Evolutionary conservation across 495 filamentous ascomycete genomes (phyloP), one percentile per base, ranked within the genome.

Genomic region (Collariella sp.): DNA sequence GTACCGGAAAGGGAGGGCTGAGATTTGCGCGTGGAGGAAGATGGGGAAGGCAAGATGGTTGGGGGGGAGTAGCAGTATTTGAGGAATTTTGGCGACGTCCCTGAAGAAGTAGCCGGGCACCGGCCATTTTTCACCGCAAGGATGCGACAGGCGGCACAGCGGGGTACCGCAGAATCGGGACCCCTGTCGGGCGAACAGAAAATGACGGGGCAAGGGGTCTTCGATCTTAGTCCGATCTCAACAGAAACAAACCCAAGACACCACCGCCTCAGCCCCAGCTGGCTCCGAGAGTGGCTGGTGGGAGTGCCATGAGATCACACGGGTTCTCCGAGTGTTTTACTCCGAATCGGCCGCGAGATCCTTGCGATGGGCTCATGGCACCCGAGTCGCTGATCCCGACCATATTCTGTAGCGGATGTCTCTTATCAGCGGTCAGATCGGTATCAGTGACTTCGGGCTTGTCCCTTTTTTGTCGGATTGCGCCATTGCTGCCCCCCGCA

Each of bases 41-140:
- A 46, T 42, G 58, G 49, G 56, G 48, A 53, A 56, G 52, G 48
- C 40, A 53, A 49, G 56, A 42, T 36, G 43, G 38, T 18, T 36
- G 23, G 48, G 53, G 56, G 63, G 57, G 61, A 34, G 57, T 31
- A 57, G 55, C 57, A 64, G 65, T 66, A 68, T 68, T 68, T 68
- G 65, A 68, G 65, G 61, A 66, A 68, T 62, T 66, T 65, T 60
- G 44, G 46, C 34, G 13, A 52, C 45, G 54, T 54, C 57, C 62
- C 56, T 61, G 46, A 48, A 50, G 36, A 55, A 54, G 24, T 56
- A 50, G 55, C 63, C 64, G 64, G 62, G 56, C 46, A 41, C 60
- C 65, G 65, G 65, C 52, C 55, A 53, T 55, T 64, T 59, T 62
- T 55, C 48, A 52, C 52, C 56, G 55, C 55, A 55, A 46, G 46